phyloP scores from a whole-genome alignment of 2,329 filamentous ascomycete genomes.

The Scopulariopsis brevicaulis region DNA sequence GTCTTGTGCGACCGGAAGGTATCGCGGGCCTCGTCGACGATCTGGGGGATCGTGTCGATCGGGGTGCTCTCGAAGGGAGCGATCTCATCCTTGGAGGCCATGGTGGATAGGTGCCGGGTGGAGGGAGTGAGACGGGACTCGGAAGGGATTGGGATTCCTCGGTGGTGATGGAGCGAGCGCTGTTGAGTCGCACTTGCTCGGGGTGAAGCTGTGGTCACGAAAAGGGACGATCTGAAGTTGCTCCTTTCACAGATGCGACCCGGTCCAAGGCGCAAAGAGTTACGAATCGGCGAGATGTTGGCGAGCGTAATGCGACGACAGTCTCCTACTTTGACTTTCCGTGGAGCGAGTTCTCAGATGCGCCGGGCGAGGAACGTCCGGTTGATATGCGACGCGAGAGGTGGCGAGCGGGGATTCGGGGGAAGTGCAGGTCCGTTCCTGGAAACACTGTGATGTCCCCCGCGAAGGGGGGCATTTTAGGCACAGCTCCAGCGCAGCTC shows the following conservation, averaged over 20 bases:
- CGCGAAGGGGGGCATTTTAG: too few species aligned
- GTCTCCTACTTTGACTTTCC: too few species aligned
- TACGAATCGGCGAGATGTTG: neutral
- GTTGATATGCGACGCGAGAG: too few species aligned
- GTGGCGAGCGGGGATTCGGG: too few species aligned
- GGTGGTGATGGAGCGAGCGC: neutral
- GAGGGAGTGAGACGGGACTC: neutral
- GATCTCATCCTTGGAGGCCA: conserved; percentile 29
- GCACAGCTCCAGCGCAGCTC: too few species aligned
- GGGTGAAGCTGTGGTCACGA: neutral
- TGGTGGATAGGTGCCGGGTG: conserved; percentile 13
- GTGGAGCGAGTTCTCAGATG: too few species aligned
- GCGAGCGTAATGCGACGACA: too few species aligned
- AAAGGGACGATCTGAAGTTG: neutral
- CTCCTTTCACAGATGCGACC: neutral
- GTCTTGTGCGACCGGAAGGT: conserved; percentile 75
- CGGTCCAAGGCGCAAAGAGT: neutral
- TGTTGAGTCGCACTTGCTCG: neutral
- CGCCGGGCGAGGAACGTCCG: too few species aligned
- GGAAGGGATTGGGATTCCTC: neutral
- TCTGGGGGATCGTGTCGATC: conserved; percentile 37
- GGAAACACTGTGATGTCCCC: too few species aligned
- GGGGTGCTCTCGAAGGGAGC: conserved; percentile 10
- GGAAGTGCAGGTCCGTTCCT: too few species aligned
- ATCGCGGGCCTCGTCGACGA: conserved; percentile 47